These are phyloP conservation scores for Ustilago cynodontis DNA, from an alignment of 1,284 basidiomycete genomes.

Conservation along the genomic window DNA sequence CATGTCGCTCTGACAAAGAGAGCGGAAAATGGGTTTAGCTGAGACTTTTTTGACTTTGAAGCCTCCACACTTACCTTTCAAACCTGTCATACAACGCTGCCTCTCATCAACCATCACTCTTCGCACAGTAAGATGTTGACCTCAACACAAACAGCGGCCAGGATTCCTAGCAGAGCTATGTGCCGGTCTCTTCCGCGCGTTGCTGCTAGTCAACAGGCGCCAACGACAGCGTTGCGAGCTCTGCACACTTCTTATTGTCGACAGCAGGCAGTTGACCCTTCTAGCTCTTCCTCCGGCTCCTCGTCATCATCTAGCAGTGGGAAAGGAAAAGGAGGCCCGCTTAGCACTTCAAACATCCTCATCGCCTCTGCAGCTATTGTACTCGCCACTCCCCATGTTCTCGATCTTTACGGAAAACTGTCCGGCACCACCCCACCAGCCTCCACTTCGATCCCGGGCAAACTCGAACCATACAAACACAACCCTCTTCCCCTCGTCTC, in stretches of 20 bases:
- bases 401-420: constrained; percentile 23
- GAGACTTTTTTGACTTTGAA: constrained; percentile 2
- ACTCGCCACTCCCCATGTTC: constrained; percentile 7
- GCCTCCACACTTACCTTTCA: not conserved
- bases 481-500: constrained; percentile 19
- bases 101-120: not conserved
- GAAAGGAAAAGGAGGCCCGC: not conserved
- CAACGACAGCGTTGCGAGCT: not conserved
- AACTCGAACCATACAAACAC: constrained; percentile 34
- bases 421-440: constrained; percentile 14
- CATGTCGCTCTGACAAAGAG: not conserved
- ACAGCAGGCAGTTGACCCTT: not conserved
- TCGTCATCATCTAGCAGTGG: constrained; percentile 5
- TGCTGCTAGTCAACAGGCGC: not conserved
- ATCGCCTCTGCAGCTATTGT: constrained; percentile 26
- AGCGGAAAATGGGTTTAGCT: not conserved
- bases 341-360: constrained; percentile 28
- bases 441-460: constrained; percentile 25
- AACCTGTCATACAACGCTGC: constrained; percentile 1
- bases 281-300: constrained; percentile 8
- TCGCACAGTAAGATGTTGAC: constrained; percentile 6
- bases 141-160: not conserved
- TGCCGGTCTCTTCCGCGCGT: not conserved
- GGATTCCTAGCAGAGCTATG: not conserved
- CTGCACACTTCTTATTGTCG: constrained; percentile 21